Percentiles rank a stretch among this genome's conserved stretches.
Evolutionary conservation across 2,329 filamentous ascomycete species (phyloP).

Genomic region (Penicillium sp.): DNA sequence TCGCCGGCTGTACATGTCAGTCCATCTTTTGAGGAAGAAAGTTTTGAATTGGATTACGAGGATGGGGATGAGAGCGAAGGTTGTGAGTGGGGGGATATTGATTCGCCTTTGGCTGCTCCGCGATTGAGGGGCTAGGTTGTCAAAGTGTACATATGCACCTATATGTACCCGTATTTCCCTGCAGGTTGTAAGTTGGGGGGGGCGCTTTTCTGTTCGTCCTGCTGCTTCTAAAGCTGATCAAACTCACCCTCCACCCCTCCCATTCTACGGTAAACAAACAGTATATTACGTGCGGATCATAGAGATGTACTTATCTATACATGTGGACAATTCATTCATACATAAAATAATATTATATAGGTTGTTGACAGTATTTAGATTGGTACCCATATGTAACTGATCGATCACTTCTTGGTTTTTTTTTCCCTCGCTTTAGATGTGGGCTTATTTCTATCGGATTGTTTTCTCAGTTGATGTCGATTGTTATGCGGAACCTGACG

Average conservation of each 20-base stretch:
- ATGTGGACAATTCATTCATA: neutral
- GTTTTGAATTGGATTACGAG: constrained; percentile 23
- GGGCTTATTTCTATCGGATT: too few relatives aligned
- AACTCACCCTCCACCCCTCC: too few relatives aligned
- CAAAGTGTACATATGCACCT: neutral
- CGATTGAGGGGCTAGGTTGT: constrained; percentile 9
- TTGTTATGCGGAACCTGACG: too few relatives aligned
- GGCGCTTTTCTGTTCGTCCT: neutral
- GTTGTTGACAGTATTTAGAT: too few relatives aligned
- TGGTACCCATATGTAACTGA: too few relatives aligned
- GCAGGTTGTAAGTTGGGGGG: neutral
- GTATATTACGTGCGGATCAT: neutral
- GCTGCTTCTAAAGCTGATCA: neutral
- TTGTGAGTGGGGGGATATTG: constrained; percentile 15
- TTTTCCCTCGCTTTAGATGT: too few relatives aligned
- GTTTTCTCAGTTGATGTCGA: too few relatives aligned
- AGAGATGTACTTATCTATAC: neutral
- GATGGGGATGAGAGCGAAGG: constrained; percentile 13
- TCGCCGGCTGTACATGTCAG: constrained; percentile 42
- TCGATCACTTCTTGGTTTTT: too few relatives aligned
- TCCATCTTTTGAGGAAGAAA: constrained; percentile 25
- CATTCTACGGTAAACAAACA: neutral
- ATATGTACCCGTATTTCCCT: neutral
- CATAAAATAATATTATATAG: too few relatives aligned
- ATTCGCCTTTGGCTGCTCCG: constrained; percentile 25